phyloP scores from a whole-genome alignment of 2,329 filamentous ascomycete species.

The Calonectria leucothoes region DNA sequence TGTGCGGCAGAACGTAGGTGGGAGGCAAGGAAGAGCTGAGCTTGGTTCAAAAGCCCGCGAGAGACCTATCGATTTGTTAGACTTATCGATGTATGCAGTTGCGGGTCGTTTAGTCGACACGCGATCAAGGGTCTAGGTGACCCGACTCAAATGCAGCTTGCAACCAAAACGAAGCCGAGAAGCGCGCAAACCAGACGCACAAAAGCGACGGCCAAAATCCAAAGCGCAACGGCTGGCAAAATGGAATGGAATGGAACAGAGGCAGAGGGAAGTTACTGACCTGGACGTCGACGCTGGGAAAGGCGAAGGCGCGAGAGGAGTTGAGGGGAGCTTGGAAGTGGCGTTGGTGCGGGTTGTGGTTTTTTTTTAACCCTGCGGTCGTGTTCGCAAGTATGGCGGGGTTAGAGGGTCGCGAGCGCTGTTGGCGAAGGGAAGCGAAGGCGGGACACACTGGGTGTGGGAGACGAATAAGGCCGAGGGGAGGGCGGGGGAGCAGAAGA shows the following conservation, averaged over 20 bases:
- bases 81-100: constrained; percentile 1
- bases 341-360: constrained; percentile 37
- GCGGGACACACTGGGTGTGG: constrained; percentile 22
- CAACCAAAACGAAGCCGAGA: constrained; percentile 10
- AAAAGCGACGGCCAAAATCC: neutral
- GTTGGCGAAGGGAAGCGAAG: constrained; percentile 34
- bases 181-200: neutral
- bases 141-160: constrained; percentile 18
- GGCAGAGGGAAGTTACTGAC: constrained; percentile 30
- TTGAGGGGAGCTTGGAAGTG: constrained; percentile 30
- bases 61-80: constrained; percentile 20
- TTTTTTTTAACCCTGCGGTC: constrained; percentile 43
- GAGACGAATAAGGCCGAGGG: constrained; percentile 29
- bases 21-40: constrained; percentile 22
- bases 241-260: neutral
- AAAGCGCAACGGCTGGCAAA: neutral
- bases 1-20: constrained; percentile 23
- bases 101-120: constrained; percentile 8
- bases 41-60: constrained; percentile 17
- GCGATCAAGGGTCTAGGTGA: constrained; percentile 23
- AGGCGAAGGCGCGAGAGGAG: constrained; percentile 37
- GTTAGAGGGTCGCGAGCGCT: constrained; percentile 45
- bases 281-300: constrained; percentile 37
- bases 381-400: constrained; percentile 47
- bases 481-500: constrained; percentile 30